Conservation (phyloP, 140 eudicot species). For the Ambrosia hybrid region DNA sequence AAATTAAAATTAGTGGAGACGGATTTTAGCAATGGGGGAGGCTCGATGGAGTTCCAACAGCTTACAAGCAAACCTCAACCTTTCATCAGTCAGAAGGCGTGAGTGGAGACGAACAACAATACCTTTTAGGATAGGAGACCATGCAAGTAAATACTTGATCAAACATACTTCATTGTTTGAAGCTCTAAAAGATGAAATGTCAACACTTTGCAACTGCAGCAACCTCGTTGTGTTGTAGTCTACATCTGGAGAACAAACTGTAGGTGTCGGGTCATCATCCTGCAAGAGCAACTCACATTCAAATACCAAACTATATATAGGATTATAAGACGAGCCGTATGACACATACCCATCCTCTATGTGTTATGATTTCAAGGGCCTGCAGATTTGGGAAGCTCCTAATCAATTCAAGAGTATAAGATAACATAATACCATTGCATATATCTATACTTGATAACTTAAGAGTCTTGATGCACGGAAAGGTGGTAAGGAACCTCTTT, state of each 20-base stretch:
- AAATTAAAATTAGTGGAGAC: neutral
- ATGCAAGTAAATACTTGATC: neutral
- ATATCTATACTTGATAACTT: neutral
- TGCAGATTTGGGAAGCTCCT: conserved; percentile 21
- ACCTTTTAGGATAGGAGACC: too few relatives aligned
- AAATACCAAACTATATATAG: neutral
- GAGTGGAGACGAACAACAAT: neutral
- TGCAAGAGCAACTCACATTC: neutral
- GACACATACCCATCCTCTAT: neutral
- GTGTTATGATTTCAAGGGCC: neutral
- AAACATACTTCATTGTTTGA: neutral
- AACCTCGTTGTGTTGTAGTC: neutral
- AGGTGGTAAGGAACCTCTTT: neutral
- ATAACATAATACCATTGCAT: neutral
- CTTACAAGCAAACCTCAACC: neutral
- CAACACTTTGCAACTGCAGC: neutral
- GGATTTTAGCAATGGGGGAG: neutral
- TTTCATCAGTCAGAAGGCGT: neutral
- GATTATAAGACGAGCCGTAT: neutral
- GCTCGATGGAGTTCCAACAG: neutral
- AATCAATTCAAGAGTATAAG: conserved; percentile 1
- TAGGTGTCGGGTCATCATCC: neutral
- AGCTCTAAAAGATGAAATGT: too few relatives aligned
- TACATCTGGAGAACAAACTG: neutral
- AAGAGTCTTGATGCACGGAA: neutral